Percentiles rank a stretch among this genome's conserved stretches.
Conservation (phyloP, 768 basidiomycete genomes). For the Rubroboletus satanas region DNA sequence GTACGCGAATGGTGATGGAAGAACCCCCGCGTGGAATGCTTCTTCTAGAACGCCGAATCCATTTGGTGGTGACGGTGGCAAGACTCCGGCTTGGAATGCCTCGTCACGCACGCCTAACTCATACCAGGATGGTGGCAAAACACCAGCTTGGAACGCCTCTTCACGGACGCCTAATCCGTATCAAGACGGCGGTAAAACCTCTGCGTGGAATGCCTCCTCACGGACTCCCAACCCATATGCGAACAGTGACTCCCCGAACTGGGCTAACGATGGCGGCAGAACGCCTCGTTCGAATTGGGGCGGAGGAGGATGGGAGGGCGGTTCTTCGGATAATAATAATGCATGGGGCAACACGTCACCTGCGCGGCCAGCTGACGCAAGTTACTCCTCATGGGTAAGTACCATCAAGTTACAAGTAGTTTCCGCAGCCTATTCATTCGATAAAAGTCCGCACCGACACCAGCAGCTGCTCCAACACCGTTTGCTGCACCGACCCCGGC, state of each 20-base stretch:
- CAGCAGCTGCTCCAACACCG: conserved; percentile 40
- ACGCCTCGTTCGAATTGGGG: conserved; percentile 51
- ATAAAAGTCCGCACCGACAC: conserved; percentile 36
- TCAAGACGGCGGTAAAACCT: conserved; percentile 17
- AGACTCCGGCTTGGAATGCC: conserved; percentile 64
- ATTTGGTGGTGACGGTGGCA: conserved; percentile 50
- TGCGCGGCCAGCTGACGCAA: conserved; percentile 28
- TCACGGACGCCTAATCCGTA: conserved; percentile 58
- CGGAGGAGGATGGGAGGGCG: conserved; percentile 23
- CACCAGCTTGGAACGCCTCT: conserved; percentile 49
- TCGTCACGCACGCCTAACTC: conserved; percentile 56
- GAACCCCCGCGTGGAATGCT: conserved; percentile 62
- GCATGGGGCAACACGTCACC: conserved; percentile 32
- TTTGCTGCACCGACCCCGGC: conserved; percentile 31
- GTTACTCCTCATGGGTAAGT: conserved; percentile 34
- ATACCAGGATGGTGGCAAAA: conserved; percentile 40
- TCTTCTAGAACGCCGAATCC: conserved; percentile 70
- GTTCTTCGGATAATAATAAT: conserved; percentile 18
- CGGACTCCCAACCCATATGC: conserved; percentile 54
- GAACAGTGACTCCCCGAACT: conserved; percentile 21
- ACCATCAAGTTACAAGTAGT: conserved; percentile 17
- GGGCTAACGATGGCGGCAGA: conserved; percentile 37
- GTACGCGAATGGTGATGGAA: conserved; percentile 53
- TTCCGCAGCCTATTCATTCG: conserved; percentile 12
- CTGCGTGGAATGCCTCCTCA: conserved; percentile 26